Evolutionary conservation across 768 basidiomycete species (phyloP), one percentile per base, ranked within the genome.

Genomic region (Xerocomellus chrysenteron): DNA sequence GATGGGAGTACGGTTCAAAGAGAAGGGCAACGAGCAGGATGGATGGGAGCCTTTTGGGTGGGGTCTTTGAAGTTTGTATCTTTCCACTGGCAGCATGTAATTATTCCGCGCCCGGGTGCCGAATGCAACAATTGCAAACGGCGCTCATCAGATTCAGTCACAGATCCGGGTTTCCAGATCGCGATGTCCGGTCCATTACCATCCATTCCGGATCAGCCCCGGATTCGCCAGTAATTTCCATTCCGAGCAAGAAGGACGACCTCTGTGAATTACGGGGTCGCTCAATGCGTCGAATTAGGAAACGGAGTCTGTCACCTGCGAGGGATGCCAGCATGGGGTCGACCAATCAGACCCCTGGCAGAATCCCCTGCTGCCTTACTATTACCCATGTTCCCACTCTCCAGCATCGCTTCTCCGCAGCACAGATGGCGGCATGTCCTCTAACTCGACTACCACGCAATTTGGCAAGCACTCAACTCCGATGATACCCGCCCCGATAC

Each of bases 51-150:
- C 68, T 70, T 70, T 68, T 68, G 63, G 62, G 55, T 50, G 65
- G 56, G 66, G 67, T 58, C 66, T 69, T 66, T 71, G 61, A 61
- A 50, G 70, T 59, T 64, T 72, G 68, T 65, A 72, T 72, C 70
- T 72, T 66, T 72, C 64, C 56, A 65, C 63, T 65, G 64, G 65
- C 60, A 61, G 65, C 71, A 64, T 66, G 70, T 68, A 73, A 73
- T 72, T 71, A 72, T 73, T 72, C 72, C 70, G 70, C 64, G 68
- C 69, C 68, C 70, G 68, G 70, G 69, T 73, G 72, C 70, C 72
- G 72, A 72, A 58, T 26, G 69, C 64, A 70, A 70, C 69, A 70
- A 58, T 61, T 57, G 54, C 68, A 71, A 73, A 73, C 71, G 67
- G 71, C 67, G 70, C 69, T 69, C 71, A 60, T 66, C 67, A 71